Conservation (phyloP, 495 filamentous ascomycete genomes). For the Podospora pseudocomata region DNA sequence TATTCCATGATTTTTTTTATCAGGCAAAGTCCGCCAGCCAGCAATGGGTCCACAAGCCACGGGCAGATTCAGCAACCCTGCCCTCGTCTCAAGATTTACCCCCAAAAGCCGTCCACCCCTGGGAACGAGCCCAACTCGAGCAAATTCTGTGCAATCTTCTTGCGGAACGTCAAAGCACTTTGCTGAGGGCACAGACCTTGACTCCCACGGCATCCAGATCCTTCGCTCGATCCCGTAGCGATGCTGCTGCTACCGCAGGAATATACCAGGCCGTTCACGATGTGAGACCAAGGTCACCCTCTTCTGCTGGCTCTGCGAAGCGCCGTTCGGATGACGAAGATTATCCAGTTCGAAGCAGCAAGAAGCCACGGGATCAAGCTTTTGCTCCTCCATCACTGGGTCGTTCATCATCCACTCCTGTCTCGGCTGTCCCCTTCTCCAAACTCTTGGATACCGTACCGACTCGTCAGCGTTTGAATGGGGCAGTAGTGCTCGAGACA, state of each 20-base stretch:
- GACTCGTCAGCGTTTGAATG: not conserved
- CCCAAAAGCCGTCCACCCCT: constrained; percentile 16
- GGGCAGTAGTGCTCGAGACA: not conserved
- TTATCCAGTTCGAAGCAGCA: not conserved
- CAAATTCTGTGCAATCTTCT: constrained; percentile 18
- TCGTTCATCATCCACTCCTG: not conserved
- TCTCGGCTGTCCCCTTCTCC: not conserved
- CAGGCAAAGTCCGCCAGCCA: constrained; percentile 20
- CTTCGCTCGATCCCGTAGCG: not conserved
- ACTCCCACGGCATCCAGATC: not conserved
- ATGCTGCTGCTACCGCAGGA: not conserved
- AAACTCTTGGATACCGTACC: not conserved
- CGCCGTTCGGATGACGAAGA: not conserved
- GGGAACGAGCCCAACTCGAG: constrained; percentile 21
- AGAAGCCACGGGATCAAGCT: not conserved
- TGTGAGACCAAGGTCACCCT: not conserved
- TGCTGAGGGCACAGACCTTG: not conserved
- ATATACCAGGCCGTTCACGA: not conserved
- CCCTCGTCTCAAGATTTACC: constrained; percentile 1
- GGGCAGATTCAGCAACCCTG: constrained; percentile 13
- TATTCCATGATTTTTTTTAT: constrained; percentile 19
- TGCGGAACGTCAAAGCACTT: not conserved
- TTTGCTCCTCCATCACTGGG: not conserved
- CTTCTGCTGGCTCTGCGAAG: not conserved
- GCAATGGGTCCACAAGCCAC: constrained; percentile 24